These are phyloP conservation scores for Vaccinium myrtillus DNA, from an alignment of 148 eudicot genomes.

Conservation along the genomic window DNA sequence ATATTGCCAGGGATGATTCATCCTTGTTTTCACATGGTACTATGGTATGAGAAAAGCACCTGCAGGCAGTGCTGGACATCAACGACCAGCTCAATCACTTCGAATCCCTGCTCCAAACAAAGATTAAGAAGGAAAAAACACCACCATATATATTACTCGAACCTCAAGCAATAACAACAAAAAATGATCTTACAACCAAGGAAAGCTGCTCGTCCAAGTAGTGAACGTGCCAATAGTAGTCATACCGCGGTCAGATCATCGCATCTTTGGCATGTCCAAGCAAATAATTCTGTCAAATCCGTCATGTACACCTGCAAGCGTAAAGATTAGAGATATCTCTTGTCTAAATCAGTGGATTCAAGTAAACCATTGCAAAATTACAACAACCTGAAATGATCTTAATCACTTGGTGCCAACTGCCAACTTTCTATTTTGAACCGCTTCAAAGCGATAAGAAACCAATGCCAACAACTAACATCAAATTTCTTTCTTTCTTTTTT, in stretches of 20 bases:
- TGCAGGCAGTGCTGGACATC: constrained; percentile 87
- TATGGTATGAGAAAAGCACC: constrained; percentile 33
- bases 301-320: constrained; percentile 77
- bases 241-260: constrained; percentile 68
- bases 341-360: neutral
- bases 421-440: neutral
- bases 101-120: constrained; percentile 65
- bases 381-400: neutral
- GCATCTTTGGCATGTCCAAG: constrained; percentile 95
- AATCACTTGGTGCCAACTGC: neutral
- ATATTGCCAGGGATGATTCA: neutral
- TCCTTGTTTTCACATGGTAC: neutral
- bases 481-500: too few species aligned
- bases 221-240: constrained; percentile 6
- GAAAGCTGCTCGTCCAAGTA: neutral
- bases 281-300: constrained; percentile 78
- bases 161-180: neutral
- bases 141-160: neutral
- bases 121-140: neutral
- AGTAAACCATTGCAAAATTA: neutral
- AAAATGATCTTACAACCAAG: neutral
- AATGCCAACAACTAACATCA: neutral
- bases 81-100: constrained; percentile 81
- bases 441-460: neutral
- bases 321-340: neutral